Base-by-base conservation (phyloP, 495 filamentous ascomycete species). In the Pseudevernia furfuracea region DNA sequence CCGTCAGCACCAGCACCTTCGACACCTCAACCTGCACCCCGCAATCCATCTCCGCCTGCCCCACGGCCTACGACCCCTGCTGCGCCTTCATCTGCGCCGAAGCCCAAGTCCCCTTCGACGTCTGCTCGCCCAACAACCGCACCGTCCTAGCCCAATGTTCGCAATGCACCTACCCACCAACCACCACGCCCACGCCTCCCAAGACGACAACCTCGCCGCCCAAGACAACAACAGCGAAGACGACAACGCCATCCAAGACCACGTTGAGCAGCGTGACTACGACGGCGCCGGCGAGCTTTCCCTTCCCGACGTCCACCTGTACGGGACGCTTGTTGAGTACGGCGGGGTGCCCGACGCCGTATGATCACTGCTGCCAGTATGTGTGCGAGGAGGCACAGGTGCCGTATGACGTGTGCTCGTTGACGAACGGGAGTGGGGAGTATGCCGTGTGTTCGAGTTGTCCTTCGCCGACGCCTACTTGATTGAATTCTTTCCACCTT, bases 301-400 rank as follows among this genome's bases (percentile, higher is more conserved):
- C 65, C 21, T 34, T 67, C 19, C 36, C 65, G 12, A 64, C 61
- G 5, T 64, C 65, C 8, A 67, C 65, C 5, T 67, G 65, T 21
- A 41, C 36, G n/a, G 60, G 41, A 0, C 28, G 65, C 11, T 44
- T 65, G 57, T 36, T 65, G 44, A 66, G 58, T 28, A 55, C 44
- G 14, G 43, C 52, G 2, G 65, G 58, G 3, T 67, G 65, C 15
- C 65, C 65, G 25, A 53, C 65, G 30, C 49, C 61, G 2, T 59
- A 57, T 9, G 61, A 63, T 32, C 65, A 53, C 15, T 67, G 65
- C 59, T 69, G 67, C 46, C 55, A 30, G 36, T 69, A 59, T 28
- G 58, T 64, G 28, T 69, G 67, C 43, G 60, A 17, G 37, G 67
- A 67, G 39, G 67, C 67, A 6, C 67, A 69, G 57, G 67, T 69